Evolutionary conservation across 352 stramenopile genomes (phyloP).

Genomic region (Pythium scleroteichum): DNA sequence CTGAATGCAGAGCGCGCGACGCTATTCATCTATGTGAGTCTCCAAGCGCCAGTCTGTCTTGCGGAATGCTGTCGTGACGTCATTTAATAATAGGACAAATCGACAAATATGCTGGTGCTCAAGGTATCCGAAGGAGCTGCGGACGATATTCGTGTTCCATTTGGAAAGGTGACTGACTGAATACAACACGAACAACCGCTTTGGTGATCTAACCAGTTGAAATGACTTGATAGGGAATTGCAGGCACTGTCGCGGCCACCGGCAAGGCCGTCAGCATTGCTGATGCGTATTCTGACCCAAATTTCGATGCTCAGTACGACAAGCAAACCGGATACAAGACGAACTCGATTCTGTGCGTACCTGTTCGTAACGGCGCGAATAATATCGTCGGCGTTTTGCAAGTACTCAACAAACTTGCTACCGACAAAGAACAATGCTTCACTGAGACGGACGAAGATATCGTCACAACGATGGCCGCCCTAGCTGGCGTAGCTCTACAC

Average conservation of each 20-base stretch:
- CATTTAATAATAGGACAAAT: conserved; percentile 46
- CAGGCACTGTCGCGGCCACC: conserved; percentile 81
- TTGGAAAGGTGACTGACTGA: conserved; percentile 74
- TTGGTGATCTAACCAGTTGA: neutral
- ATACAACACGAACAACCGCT: no score
- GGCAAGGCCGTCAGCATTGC: conserved; percentile 87
- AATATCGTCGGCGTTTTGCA: conserved; percentile 89
- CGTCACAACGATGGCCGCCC: conserved; percentile 77
- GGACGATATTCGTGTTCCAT: conserved; percentile 84
- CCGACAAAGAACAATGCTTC: conserved; percentile 72
- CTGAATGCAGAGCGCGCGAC: conserved; percentile 90
- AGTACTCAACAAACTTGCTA: conserved; percentile 84
- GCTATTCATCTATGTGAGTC: conserved; percentile 83
- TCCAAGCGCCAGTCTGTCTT: neutral
- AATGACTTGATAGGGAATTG: conserved; percentile 65
- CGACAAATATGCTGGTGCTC: conserved; percentile 79
- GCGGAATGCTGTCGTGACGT: neutral
- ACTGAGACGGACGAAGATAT: conserved; percentile 88
- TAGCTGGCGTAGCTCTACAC: conserved; percentile 84
- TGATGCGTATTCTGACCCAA: conserved; percentile 92
- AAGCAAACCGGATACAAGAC: conserved; percentile 92
- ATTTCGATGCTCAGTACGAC: conserved; percentile 93
- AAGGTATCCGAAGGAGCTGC: conserved; percentile 85
- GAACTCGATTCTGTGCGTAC: conserved; percentile 90
- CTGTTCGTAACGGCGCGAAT: conserved; percentile 77